A percentile compares a stretch with the other conserved stretches of the same genome.
Evolutionary conservation across 2,329 filamentous ascomycete species (phyloP).

Genomic region (Fusarium cicatricum): DNA sequence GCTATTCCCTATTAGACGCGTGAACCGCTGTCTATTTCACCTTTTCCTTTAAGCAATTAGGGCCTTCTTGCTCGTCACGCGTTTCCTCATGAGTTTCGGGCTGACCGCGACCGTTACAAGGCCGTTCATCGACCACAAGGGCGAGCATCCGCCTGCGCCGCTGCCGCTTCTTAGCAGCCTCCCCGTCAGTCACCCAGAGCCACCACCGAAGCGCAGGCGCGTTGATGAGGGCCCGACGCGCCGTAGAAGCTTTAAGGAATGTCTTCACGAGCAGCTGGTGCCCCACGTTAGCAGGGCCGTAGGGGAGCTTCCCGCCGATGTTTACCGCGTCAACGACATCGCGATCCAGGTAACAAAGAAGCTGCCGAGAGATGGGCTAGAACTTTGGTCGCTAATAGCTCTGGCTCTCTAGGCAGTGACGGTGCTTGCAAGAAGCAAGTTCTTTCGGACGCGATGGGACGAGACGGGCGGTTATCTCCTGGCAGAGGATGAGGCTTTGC

Average conservation of each 20-base stretch:
- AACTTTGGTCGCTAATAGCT: slow-evolving; percentile 13
- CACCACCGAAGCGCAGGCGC: slow-evolving; percentile 45
- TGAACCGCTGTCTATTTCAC: slow-evolving; percentile 7
- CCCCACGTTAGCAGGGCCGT: slow-evolving; percentile 45
- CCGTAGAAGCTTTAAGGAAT: slow-evolving; percentile 34
- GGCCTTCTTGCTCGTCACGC: slow-evolving; percentile 1
- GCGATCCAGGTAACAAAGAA: slow-evolving; percentile 41
- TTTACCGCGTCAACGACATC: slow-evolving; percentile 42
- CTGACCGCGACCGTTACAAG: slow-evolving; percentile 39
- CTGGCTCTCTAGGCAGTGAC: slow-evolving; percentile 30
- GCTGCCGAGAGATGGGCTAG: not conserved
- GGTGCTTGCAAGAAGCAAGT: slow-evolving; percentile 33
- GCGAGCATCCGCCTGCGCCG: slow-evolving; percentile 25
- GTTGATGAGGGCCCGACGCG: slow-evolving; percentile 30
- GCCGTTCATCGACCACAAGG: slow-evolving; percentile 44
- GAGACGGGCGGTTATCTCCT: slow-evolving; percentile 30
- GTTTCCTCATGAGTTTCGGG: slow-evolving; percentile 39
- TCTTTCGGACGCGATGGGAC: slow-evolving; percentile 37
- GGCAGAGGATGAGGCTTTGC: slow-evolving; percentile 25
- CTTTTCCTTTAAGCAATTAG: not conserved
- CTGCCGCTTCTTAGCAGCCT: slow-evolving; percentile 14
- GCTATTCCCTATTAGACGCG: slow-evolving; percentile 5
- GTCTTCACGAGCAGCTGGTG: slow-evolving; percentile 44
- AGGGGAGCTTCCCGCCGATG: slow-evolving; percentile 30
- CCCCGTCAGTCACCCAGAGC: slow-evolving; percentile 30